phyloP scores from a whole-genome alignment of 2,329 filamentous ascomycete species.

The Colletotrichum falcatum region DNA sequence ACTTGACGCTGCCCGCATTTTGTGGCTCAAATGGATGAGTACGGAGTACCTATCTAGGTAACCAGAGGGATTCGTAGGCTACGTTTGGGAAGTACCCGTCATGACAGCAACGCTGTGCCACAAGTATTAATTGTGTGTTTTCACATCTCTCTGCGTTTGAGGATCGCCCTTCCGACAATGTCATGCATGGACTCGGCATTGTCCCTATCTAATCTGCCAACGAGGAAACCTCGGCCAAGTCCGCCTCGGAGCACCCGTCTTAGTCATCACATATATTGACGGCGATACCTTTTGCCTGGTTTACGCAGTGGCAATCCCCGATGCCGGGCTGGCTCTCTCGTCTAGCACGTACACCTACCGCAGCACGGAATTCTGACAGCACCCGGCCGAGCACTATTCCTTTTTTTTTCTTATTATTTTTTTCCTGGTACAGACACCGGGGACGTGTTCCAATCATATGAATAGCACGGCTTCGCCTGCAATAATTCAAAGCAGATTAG shows the following conservation, averaged over 20 bases:
- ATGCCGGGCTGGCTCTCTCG: background rate
- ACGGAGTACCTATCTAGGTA: background rate
- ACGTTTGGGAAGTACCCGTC: background rate
- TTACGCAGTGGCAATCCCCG: constrained; percentile 2
- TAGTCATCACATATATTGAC: background rate
- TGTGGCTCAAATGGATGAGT: background rate
- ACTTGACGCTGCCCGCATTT: background rate
- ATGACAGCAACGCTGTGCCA: background rate
- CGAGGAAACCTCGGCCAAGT: background rate
- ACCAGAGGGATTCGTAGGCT: background rate
- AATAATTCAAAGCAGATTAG: background rate
- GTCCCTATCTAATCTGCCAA: background rate
- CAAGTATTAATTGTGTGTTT: background rate
- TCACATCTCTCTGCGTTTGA: constrained; percentile 14
- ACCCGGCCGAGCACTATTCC: no score
- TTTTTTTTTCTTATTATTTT: no score
- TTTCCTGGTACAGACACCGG: no score
- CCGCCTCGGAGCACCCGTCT: background rate
- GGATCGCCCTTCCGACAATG: constrained; percentile 4
- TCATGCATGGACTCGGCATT: background rate
- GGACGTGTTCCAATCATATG: background rate
- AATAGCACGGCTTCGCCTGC: background rate
- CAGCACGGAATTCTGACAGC: no score
- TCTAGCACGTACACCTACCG: background rate
- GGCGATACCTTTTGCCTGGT: background rate